A percentile compares a stretch with the other conserved stretches of the same genome.
These are phyloP conservation scores for Mycocentrospora acerina DNA, from an alignment of 2,329 filamentous ascomycete genomes.

Conservation along the genomic window DNA sequence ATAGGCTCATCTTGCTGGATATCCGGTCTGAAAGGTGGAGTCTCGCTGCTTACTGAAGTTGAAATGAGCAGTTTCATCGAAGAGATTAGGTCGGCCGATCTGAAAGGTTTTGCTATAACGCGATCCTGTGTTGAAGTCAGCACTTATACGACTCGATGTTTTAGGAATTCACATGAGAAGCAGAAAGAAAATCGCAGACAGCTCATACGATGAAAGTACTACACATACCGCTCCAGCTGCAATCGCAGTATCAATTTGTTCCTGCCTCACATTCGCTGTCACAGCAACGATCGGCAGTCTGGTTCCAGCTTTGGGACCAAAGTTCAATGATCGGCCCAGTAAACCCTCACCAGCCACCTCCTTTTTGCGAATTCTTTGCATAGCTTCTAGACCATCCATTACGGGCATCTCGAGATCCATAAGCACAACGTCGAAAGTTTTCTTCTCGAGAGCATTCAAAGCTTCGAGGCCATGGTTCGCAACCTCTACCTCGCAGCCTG, in stretches of 20 bases:
- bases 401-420: conserved; percentile 61
- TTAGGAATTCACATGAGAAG: no score
- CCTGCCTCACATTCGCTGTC: conserved; percentile 40
- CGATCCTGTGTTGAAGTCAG: conserved; percentile 22
- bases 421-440: conserved; percentile 36
- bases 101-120: conserved; percentile 42
- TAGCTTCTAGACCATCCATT: conserved; percentile 48
- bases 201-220: neutral
- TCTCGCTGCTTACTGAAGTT: no score
- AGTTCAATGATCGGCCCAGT: conserved; percentile 13
- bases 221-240: conserved; percentile 35
- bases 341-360: conserved; percentile 41
- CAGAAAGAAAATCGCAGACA: no score
- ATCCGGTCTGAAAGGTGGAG: no score
- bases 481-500: conserved; percentile 30
- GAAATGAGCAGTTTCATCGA: conserved; percentile 29
- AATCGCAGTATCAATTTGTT: conserved; percentile 39
- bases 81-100: conserved; percentile 34
- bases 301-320: conserved; percentile 20
- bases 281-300: conserved; percentile 41
- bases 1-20: no score
- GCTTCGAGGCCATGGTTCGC: conserved; percentile 44
- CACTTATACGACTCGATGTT: neutral
- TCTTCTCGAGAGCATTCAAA: conserved; percentile 30
- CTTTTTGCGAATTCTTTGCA: conserved; percentile 50